Base-by-base conservation (phyloP, 2,329 filamentous ascomycete species). In the Fusarium sp. region DNA sequence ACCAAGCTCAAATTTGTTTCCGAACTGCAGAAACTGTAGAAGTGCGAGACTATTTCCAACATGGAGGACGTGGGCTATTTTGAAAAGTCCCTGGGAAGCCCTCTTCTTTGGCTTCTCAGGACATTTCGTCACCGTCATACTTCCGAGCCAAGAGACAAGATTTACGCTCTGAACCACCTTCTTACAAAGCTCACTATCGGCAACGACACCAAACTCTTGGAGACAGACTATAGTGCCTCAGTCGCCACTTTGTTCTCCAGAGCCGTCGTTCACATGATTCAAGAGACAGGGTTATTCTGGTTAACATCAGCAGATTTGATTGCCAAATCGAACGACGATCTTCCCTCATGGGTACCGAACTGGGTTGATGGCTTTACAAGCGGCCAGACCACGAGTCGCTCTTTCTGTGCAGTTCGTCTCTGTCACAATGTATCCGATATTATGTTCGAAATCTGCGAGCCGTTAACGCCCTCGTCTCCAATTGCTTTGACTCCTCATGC, bases 321-420 rank as follows among this genome's bases (percentile, higher is more conserved):
- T 3, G 57, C 59, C 12, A 71, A 71, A n/a, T 66, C 55, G 21
- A 49, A 63, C 38, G 63, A 69, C 18, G 59, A 59, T 11, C 65
- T 71, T n/a, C 70, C 70, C 3, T 71, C 70, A 2, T 72, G 70
- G 70, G 66, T 69, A 10, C 70, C 70, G 18, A 71, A 71, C 47
- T 72, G 70, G 70, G 39, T 52, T 4, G 69, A 69, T 24, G 59
- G 55, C 7, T 69, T 71, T 47, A 37, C 35, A 18, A 46, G 23
- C 8, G 56, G 50, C 11, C 54, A 70, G 26, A 33, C 53, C 9
- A 26, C 8, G 18, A 38, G 50, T 9, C 53, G 26, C 16, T 16
- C 50, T 16, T 46, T 58, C 4, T 72, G 70, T 66, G 69, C 53
- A 43, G 63, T 70, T 35, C 68, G 69, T 3, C 47, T 70, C 11